Percentiles rank a stretch among this genome's conserved stretches.
These are phyloP conservation scores for Saxispiralis lemnorum DNA, from an alignment of 495 filamentous ascomycete species.

Conservation along the genomic window DNA sequence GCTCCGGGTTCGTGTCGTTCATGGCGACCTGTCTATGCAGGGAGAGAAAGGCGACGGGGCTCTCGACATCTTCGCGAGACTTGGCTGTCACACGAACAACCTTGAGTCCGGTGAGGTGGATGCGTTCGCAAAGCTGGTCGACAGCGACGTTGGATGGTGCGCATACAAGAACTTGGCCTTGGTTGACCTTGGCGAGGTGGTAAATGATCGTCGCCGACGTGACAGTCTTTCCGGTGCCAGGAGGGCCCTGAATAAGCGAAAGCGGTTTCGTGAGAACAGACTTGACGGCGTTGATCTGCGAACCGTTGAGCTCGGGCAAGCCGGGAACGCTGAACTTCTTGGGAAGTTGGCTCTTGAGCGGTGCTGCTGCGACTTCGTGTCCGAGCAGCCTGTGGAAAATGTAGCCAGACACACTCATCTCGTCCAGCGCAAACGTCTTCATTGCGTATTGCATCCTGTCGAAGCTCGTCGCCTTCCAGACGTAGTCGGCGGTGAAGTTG, in stretches of 20 bases:
- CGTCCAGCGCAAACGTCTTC: conserved; percentile 97
- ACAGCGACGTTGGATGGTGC: conserved; percentile 97
- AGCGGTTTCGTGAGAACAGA: conserved; percentile 83
- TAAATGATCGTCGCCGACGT: conserved; percentile 99
- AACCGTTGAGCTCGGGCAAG: conserved; percentile 84
- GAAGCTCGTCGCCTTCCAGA: conserved; percentile 98
- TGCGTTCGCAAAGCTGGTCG: conserved; percentile 94
- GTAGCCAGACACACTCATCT: conserved; percentile 96
- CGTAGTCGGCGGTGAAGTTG: conserved; percentile 95
- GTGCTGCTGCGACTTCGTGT: conserved; percentile 86
- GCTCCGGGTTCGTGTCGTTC: conserved; percentile 87
- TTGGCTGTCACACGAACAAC: conserved; percentile 97
- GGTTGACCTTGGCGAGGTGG: conserved; percentile 87
- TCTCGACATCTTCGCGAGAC: conserved; percentile 95
- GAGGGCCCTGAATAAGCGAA: conserved; percentile 90
- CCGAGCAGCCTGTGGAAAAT: conserved; percentile 96
- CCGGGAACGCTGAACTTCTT: conserved; percentile 95
- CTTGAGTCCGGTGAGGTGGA: conserved; percentile 86
- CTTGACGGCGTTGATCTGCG: conserved; percentile 93
- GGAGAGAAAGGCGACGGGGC: conserved; percentile 82
- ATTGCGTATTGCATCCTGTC: conserved; percentile 98
- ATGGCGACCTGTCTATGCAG: conserved; percentile 93
- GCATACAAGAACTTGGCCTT: conserved; percentile 87
- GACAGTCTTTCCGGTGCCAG: conserved; percentile 95
- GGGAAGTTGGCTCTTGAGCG: conserved; percentile 91